Evolutionary conservation across 331 rosid genomes (phyloP).

Genomic region (Quercus tomentella): DNA sequence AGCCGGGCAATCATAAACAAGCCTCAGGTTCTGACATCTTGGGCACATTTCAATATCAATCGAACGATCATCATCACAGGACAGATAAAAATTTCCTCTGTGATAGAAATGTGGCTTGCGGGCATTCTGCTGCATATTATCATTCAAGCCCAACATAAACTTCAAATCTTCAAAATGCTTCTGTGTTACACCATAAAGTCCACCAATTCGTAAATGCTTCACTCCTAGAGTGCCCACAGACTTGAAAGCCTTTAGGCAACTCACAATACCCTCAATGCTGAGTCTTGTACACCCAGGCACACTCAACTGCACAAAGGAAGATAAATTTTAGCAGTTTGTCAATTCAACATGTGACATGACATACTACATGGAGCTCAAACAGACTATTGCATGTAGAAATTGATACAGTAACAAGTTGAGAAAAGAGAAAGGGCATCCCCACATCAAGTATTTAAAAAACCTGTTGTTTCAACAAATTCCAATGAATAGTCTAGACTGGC

Average conservation of each 20-base stretch:
- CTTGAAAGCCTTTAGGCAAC: slow-evolving; percentile 56
- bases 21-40: slow-evolving; percentile 73
- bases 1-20: slow-evolving; percentile 76
- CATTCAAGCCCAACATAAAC: slow-evolving; percentile 53
- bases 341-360: background rate
- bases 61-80: slow-evolving; percentile 62
- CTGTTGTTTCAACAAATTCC: no score
- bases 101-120: slow-evolving; percentile 64
- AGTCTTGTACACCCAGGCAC: slow-evolving; percentile 93
- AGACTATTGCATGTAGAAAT: background rate
- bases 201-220: slow-evolving; percentile 83
- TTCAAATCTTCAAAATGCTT: slow-evolving; percentile 78
- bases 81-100: slow-evolving; percentile 58
- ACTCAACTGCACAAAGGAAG: slow-evolving; percentile 54
- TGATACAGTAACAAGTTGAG: no score
- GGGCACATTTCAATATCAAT: slow-evolving; percentile 85
- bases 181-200: slow-evolving; percentile 70
- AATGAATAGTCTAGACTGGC: no score
- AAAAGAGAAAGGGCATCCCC: no score
- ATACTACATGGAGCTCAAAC: background rate
- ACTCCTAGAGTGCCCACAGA: slow-evolving; percentile 48
- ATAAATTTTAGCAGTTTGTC: slow-evolving; percentile 7
- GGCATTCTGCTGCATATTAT: slow-evolving; percentile 43
- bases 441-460: no score
- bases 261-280: slow-evolving; percentile 73